Conservation (phyloP, 257 asterid genomes). For the Solanum chiquidenum region DNA sequence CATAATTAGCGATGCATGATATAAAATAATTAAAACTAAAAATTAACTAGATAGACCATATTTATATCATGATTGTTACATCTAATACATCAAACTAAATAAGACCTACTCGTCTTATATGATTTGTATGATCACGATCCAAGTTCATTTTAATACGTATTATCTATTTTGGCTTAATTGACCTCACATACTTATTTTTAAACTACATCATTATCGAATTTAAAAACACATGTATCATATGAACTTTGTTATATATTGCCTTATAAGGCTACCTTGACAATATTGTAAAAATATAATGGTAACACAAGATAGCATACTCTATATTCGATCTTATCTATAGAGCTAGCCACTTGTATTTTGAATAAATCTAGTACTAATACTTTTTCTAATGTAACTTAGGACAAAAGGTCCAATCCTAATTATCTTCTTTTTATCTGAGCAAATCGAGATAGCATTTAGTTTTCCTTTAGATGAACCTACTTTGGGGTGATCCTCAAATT, state of each 20-base stretch:
- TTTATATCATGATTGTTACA: background rate
- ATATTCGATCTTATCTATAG: background rate
- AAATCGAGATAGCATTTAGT: background rate
- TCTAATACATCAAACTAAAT: background rate
- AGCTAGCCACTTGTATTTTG: background rate
- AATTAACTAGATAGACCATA: background rate
- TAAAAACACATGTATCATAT: background rate
- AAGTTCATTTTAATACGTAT: background rate
- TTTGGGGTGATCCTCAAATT: background rate
- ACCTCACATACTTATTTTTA: background rate
- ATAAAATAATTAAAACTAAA: background rate
- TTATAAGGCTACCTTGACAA: background rate
- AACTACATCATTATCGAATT: background rate
- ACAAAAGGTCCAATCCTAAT: background rate
- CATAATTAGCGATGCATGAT: background rate
- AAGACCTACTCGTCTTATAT: no score
- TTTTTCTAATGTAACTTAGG: background rate
- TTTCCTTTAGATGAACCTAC: background rate
- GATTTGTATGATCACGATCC: background rate
- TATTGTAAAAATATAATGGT: background rate
- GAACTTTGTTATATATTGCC: background rate
- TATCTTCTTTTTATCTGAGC: background rate
- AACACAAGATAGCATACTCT: background rate
- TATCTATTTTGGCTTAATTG: background rate
- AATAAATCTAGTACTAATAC: background rate